Evolutionary conservation across 306 rosid species (phyloP), one percentile per base, ranked within the genome.

Genomic region (Hippophae tibetana): DNA sequence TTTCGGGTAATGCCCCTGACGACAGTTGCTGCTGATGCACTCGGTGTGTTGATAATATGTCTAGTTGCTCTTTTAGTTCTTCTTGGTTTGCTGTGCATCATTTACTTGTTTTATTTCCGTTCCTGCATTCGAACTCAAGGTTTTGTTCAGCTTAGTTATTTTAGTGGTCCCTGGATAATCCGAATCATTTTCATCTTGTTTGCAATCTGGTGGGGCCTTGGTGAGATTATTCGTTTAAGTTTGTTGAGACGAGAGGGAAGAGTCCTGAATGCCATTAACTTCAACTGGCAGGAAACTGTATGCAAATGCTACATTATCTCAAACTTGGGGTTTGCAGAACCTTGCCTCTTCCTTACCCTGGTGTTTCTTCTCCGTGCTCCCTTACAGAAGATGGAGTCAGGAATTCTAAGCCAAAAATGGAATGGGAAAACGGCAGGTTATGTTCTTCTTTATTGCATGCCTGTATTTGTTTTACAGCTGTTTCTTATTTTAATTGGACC

Each of bases 1-100:
- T 59, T 76, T 83, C 81, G 93, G 95, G 98, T 87, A 85, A 92
- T 92, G 98, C 98, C 95, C 96, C 98, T 66, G 98, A 76, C 95
- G 74, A 92, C 93, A 70, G 57, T 79, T 72, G 78, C 84, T 92
- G 87, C 96, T 95, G 98, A 90, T 80, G 94, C 89, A 78, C 81
- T 92, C 84, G 92, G 96, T 87, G 92, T 92, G 95, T 85, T 87
- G 85, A 83, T 96, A 47, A 72, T 92, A 70, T 87, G 89, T 79
- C 81, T 92, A 62, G 98, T 87, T 70, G 84, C 80, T 64, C 80
- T 92, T 72, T 85, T 92, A 74, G 61, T 75, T 82, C 84, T 85
- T 80, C 83, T 87, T 67, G 96, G 95, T 65, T 66, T 83, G 55
- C 70, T 92, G 49, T 92, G 98, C 82, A 78, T 85, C 62, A 69